These are phyloP conservation scores for Entonaema liquescens DNA, from an alignment of 495 filamentous ascomycete species.

Conservation along the genomic window DNA sequence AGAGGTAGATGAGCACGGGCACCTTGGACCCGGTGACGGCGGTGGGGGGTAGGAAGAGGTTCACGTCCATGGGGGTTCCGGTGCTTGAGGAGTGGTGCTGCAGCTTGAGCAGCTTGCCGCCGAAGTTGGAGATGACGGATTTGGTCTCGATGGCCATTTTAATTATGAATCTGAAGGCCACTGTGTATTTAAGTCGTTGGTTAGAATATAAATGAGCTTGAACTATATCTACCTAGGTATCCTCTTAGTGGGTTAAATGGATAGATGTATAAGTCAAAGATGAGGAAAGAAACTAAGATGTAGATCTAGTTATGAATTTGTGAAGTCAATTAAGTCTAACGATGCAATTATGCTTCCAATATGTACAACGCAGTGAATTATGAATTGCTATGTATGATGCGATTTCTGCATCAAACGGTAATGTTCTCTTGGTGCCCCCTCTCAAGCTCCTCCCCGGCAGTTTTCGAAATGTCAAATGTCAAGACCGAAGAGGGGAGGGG, in stretches of 20 bases:
- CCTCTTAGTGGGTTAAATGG: constrained; percentile 2
- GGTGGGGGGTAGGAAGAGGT: constrained; percentile 74
- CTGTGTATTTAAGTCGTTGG: not conserved
- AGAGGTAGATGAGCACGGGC: constrained; percentile 92
- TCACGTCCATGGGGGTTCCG: constrained; percentile 73
- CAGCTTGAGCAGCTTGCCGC: constrained; percentile 94
- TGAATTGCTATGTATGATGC: constrained; percentile 29
- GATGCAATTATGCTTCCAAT: constrained; percentile 24
- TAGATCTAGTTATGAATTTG: not conserved
- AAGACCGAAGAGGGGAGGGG: constrained; percentile 12
- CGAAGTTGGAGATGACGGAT: constrained; percentile 89
- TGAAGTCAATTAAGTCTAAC: constrained; percentile 19
- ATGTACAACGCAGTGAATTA: constrained; percentile 26
- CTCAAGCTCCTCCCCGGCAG: constrained; percentile 40
- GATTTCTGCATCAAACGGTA: constrained; percentile 31
- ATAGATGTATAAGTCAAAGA: not conserved
- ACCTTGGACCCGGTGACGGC: constrained; percentile 61
- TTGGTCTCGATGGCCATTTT: constrained; percentile 85
- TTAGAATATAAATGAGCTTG: too few relatives aligned
- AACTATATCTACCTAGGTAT: too few relatives aligned
- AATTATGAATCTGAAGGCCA: not conserved
- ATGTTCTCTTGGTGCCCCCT: constrained; percentile 17
- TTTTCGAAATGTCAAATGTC: constrained; percentile 21
- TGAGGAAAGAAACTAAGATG: not conserved
- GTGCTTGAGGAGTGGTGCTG: constrained; percentile 79